Conservation (phyloP, 805 yeast species). For the Lipomyces starkeyi region DNA sequence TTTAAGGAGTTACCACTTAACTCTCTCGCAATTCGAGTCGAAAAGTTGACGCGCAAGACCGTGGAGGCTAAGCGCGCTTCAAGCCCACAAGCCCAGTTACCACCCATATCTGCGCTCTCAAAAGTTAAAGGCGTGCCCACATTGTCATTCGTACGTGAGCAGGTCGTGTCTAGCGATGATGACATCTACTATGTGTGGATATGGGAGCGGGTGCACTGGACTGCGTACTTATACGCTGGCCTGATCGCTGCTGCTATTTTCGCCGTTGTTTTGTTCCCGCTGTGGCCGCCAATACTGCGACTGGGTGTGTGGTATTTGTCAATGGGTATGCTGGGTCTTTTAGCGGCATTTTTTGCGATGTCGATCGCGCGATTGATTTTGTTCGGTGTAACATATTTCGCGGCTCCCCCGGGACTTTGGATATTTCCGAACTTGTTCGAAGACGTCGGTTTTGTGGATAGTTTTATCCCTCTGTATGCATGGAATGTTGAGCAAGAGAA, state of each 20-base stretch:
- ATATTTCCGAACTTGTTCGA: conserved; percentile 93
- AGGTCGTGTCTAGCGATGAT: conserved; percentile 46
- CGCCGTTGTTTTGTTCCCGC: conserved; percentile 77
- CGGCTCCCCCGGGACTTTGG: conserved; percentile 84
- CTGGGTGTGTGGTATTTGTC: conserved; percentile 90
- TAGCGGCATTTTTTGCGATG: conserved; percentile 74
- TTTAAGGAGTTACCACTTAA: conserved; percentile 72
- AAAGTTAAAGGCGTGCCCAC: conserved; percentile 56
- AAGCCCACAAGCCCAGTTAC: conserved; percentile 29
- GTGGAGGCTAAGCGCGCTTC: conserved; percentile 48
- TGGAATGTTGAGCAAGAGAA: conserved; percentile 57
- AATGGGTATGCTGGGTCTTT: conserved; percentile 71
- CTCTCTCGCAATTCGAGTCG: conserved; percentile 76
- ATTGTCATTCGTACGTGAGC: conserved; percentile 47
- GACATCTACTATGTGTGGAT: conserved; percentile 80
- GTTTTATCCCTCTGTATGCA: conserved; percentile 87
- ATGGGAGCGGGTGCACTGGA: conserved; percentile 73
- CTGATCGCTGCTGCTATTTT: conserved; percentile 70
- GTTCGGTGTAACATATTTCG: conserved; percentile 62
- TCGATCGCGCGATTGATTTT: conserved; percentile 81
- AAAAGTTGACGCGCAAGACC: conserved; percentile 56
- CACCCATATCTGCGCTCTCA: conserved; percentile 29
- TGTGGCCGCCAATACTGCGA: conserved; percentile 93
- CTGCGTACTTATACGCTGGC: conserved; percentile 64
- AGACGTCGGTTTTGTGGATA: conserved; percentile 91